Base-by-base conservation (phyloP, 192 early-diverging fungal species). In the Anaeromyces robustus region DNA sequence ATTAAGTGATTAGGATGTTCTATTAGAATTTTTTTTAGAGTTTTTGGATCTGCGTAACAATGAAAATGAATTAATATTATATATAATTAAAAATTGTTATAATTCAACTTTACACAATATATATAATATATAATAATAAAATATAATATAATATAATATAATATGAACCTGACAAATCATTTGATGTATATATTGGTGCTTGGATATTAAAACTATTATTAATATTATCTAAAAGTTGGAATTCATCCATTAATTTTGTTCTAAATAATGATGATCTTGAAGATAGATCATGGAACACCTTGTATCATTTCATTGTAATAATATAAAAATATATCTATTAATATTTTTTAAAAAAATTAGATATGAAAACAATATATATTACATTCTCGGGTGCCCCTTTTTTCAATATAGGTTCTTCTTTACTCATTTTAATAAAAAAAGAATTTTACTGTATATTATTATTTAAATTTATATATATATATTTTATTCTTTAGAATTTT, bases 1-100 rank as follows among this genome's bases (percentile, higher is more conserved):
- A 87, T 83, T 28, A 87, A 31, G 37, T 87, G 86, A 81, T 86
- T 82, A 52, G 86, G 85, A 77, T 86, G 84, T 77, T 87, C 85
- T 26, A 80, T 22, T 16, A 87, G 80, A 16, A 87, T 85, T 79
- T 85, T 79, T 26, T 41, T 28, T 29, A 77, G 30, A 19, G 32
- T 9, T 32, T 83, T 78, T 16, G 84, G 80, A 29, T 84, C 83
- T 83, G 18, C 4, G 2, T 52, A 14, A 52, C 13, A 12, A 19
- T 17, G 29, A 32, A 77, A 37, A 29, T 31, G 9, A 17, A 82
- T 83, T 12, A n/a, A n/a, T n/a, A n/a, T n/a, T n/a, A n/a, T n/a
- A n/a, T n/a, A n/a, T n/a, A n/a, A n/a, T n/a, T n/a, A n/a, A n/a
- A 80, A 29, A 29, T 29, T 32, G 9, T 80, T 80, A 29, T 81